Base-by-base conservation (phyloP, 306 rosid genomes). In the Prinsepia uniflora region DNA sequence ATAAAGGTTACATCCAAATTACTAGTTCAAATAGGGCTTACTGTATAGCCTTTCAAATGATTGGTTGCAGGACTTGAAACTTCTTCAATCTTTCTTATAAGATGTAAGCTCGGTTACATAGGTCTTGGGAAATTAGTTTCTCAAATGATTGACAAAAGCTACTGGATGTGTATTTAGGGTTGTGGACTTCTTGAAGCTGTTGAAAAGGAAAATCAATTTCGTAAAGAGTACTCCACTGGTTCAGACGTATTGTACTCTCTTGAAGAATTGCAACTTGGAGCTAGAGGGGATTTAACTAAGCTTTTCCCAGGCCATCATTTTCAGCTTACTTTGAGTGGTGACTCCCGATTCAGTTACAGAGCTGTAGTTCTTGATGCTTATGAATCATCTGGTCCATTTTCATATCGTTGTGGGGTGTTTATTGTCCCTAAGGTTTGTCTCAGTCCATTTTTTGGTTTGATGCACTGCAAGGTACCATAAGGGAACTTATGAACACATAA, bases 361-460 rank as follows among this genome's bases (percentile, higher is more conserved):
- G 84, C 96, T 24, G 77, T 90, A 71, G 80, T 93, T 83, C 96
- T 93, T 75, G 98, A 93, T 79, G 91, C 98, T 20, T 86, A 56
- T 75, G 84, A 86, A 65, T 89, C 78, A 52, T 82, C 87, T 78
- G 88, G 81, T 57, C 81, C 89, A 42, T 90, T 87, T 76, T 67
- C 63, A 24, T 93, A 93, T 69, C 90, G 87, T 65, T 93, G 96
- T 65, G 98, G 94, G 67, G 94, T 89, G 83, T 90, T 93, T 87
- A 84, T 93, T 71, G 98, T 93, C 79, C 98, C 98, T 46, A 88
- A 90, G 96, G 97, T 93, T 55, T 80, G 87, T 69, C 65, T 36
- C 73, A 43, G 59, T 65, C n/a, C 42, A 54, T 61, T 67, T 72
- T 53, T 47, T 19, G 41, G 54, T 74, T 75, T 52, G n/a, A 4